phyloP scores from a whole-genome alignment of 192 early-diverging fungal genomes.

The Oehlia diaphana region DNA sequence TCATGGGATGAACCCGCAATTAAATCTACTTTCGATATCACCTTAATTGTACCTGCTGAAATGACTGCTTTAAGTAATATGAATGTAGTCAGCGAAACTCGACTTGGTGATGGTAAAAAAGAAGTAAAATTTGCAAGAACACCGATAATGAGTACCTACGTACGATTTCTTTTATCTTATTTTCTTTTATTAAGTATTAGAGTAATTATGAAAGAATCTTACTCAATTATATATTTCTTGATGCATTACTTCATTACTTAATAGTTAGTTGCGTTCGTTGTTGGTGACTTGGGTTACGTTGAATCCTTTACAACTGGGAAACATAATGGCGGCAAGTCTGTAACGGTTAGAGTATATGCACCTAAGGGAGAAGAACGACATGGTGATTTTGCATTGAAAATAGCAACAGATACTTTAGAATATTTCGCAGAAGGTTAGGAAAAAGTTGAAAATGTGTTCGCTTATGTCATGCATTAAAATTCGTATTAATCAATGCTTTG shows the following conservation, averaged over 20 bases:
- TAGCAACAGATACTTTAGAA: constrained; percentile 75
- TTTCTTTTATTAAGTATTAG: background rate
- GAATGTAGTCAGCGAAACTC: constrained; percentile 72
- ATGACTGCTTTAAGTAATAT: constrained; percentile 92
- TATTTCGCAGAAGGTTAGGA: constrained; percentile 41
- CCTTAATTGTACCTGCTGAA: constrained; percentile 72
- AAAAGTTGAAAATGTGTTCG: no score
- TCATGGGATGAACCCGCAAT: constrained; percentile 96
- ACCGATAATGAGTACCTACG: constrained; percentile 93
- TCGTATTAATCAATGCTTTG: constrained; percentile 8
- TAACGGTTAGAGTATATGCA: constrained; percentile 86
- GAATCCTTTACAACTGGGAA: constrained; percentile 72
- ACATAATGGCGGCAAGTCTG: constrained; percentile 66
- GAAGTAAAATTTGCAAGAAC: constrained; percentile 86
- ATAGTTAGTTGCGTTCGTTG: constrained; percentile 82
- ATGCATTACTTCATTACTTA: background rate
- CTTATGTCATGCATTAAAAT: no score
- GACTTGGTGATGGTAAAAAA: constrained; percentile 62
- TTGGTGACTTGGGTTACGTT: constrained; percentile 92
- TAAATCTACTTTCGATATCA: constrained; percentile 95
- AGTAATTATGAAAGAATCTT: background rate
- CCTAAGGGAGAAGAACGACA: constrained; percentile 74
- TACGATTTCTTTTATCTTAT: constrained; percentile 37
- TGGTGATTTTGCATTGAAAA: constrained; percentile 80
- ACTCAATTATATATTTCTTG: background rate